A percentile compares a stretch with the other conserved stretches of the same genome.
phyloP scores from a whole-genome alignment of 139 green algal species.

The Coelastrella sp. region DNA sequence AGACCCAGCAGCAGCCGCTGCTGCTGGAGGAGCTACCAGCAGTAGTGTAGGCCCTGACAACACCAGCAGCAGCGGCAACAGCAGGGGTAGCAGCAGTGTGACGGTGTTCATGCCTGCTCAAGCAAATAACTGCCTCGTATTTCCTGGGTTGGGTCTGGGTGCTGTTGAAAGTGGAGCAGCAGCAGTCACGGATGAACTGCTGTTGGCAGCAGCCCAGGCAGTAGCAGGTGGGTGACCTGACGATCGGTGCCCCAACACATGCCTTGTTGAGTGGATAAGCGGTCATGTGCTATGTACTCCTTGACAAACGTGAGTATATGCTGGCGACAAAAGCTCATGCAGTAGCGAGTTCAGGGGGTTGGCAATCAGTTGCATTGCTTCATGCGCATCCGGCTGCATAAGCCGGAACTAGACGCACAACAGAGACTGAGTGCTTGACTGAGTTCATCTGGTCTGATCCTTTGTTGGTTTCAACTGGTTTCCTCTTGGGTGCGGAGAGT shows the following conservation, averaged over 20 bases:
- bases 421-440: too few relatives aligned
- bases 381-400: too few relatives aligned
- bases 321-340: too few relatives aligned
- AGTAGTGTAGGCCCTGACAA: not conserved
- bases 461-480: too few relatives aligned
- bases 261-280: not conserved
- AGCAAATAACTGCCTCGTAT: constrained; percentile 86
- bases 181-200: constrained; percentile 70
- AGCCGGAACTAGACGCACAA: too few relatives aligned
- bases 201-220: constrained; percentile 75
- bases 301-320: not conserved
- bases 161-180: constrained; percentile 55
- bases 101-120: constrained; percentile 55
- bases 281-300: not conserved
- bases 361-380: too few relatives aligned
- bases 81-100: not conserved
- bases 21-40: not conserved
- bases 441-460: too few relatives aligned
- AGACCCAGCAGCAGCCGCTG: not conserved
- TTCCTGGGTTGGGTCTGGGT: constrained; percentile 72
- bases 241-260: not conserved
- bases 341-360: too few relatives aligned
- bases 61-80: constrained; percentile 21
- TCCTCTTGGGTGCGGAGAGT: too few relatives aligned
- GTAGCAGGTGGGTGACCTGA: constrained; percentile 55